Conservation (phyloP, 1,284 basidiomycete species). For the Hymenochaete sp. region DNA sequence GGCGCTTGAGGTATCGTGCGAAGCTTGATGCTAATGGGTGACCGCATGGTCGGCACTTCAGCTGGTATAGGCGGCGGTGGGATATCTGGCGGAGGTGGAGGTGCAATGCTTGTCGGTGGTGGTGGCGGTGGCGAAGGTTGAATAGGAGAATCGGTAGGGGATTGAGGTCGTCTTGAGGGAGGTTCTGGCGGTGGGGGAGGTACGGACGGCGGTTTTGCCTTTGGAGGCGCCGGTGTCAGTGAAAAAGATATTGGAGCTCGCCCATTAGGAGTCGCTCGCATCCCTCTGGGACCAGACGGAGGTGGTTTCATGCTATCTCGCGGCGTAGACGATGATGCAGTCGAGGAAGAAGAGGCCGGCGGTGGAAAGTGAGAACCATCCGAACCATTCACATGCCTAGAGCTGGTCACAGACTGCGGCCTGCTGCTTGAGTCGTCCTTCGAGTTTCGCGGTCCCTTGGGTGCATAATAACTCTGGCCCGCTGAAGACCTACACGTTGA, state of each 20-base stretch:
- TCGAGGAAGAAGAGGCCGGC: constrained; percentile 12
- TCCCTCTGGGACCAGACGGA: constrained; percentile 5
- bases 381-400: constrained; percentile 1
- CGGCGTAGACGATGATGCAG: not conserved
- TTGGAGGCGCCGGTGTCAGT: constrained; percentile 19
- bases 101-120: constrained; percentile 12
- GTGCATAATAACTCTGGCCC: constrained; percentile 24
- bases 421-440: constrained; percentile 22
- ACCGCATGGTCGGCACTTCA: constrained; percentile 1
- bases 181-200: constrained; percentile 15
- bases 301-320: not conserved
- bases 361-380: not conserved
- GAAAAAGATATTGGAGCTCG: constrained; percentile 21
- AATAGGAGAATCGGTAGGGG: constrained; percentile 7
- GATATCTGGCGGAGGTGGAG: constrained; percentile 14
- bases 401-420: constrained; percentile 6
- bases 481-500: constrained; percentile 24
- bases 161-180: constrained; percentile 8
- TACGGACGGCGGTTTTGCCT: constrained; percentile 16
- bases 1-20: constrained; percentile 13
- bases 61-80: constrained; percentile 10
- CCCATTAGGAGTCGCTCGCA: constrained; percentile 1
- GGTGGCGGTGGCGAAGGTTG: constrained; percentile 20
- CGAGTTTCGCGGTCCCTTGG: constrained; percentile 28
- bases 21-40: constrained; percentile 10